A percentile compares a stretch with the other conserved stretches of the same genome.
Evolutionary conservation across 257 asterid species (phyloP).

Genomic region (Solanum tarapatanum): DNA sequence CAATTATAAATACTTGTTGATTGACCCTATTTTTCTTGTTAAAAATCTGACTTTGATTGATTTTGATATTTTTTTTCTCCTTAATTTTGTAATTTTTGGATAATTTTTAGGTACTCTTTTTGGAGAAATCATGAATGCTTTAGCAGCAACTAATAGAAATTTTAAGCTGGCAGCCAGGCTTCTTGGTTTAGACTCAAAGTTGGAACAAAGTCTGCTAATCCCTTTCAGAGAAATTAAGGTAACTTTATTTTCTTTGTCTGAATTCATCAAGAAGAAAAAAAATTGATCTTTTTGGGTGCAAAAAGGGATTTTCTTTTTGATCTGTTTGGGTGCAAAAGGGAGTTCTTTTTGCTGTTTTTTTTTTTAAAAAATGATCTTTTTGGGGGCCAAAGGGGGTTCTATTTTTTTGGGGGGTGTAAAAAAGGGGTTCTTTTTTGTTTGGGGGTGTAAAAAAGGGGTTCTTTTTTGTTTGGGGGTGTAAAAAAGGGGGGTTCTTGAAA

Average conservation of each 20-base stretch:
- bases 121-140: conserved; percentile 61
- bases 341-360: background rate
- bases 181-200: conserved; percentile 79
- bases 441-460: too few relatives aligned
- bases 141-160: conserved; percentile 90
- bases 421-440: background rate
- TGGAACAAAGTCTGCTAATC: conserved; percentile 72
- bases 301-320: background rate
- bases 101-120: background rate
- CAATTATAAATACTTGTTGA: background rate
- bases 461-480: too few relatives aligned
- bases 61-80: background rate
- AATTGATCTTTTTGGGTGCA: background rate
- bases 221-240: conserved; percentile 98
- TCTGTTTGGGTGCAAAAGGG: background rate
- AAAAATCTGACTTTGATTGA: background rate
- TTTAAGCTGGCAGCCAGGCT: conserved; percentile 82
- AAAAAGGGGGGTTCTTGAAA: background rate
- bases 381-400: background rate
- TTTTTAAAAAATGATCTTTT: background rate
- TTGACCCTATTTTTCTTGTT: background rate
- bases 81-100: background rate
- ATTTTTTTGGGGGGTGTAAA: background rate
- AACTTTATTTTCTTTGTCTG: background rate
- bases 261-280: background rate